Evolutionary conservation across 371 early-diverging fungal species (phyloP).

Genomic region (Mortierella polycephala): DNA sequence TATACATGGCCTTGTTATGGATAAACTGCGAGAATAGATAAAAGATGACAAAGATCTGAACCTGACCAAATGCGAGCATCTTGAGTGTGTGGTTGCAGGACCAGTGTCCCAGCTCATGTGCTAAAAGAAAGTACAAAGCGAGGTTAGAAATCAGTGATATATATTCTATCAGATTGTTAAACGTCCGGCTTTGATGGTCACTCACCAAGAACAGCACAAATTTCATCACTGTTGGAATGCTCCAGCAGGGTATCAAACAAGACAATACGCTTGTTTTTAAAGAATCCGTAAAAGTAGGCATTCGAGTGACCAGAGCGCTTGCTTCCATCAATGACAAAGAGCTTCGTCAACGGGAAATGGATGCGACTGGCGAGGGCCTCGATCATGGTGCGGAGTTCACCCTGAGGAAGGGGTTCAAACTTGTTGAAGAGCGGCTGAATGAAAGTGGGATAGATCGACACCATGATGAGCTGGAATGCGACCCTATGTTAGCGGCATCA

Average conservation of each 20-base stretch:
- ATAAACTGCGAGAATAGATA: constrained; percentile 87
- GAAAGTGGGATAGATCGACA: constrained; percentile 93
- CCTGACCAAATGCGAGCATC: constrained; percentile 76
- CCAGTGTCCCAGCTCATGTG: constrained; percentile 99
- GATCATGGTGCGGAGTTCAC: constrained; percentile 86
- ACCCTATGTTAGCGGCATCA: constrained; percentile 61
- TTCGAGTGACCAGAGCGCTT: constrained; percentile 96
- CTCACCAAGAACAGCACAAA: constrained; percentile 91
- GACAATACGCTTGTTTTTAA: constrained; percentile 97
- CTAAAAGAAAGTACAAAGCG: constrained; percentile 37
- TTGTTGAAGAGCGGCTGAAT: constrained; percentile 99
- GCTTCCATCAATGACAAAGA: constrained; percentile 97
- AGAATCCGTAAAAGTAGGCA: constrained; percentile 98
- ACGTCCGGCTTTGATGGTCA: neutral
- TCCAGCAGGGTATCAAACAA: constrained; percentile 96
- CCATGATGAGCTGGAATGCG: constrained; percentile 88
- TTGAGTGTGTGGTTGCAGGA: constrained; percentile 86
- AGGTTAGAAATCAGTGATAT: neutral
- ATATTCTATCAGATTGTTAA: neutral
- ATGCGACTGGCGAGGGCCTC: constrained; percentile 87
- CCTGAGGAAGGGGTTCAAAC: constrained; percentile 89
- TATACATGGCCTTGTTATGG: constrained; percentile 76
- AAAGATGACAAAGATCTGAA: constrained; percentile 84
- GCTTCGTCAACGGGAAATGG: constrained; percentile 93
- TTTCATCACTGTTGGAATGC: constrained; percentile 86